Evolutionary conservation across 768 basidiomycete genomes (phyloP).

Genomic region (Tricholoma hemisulphureum): DNA sequence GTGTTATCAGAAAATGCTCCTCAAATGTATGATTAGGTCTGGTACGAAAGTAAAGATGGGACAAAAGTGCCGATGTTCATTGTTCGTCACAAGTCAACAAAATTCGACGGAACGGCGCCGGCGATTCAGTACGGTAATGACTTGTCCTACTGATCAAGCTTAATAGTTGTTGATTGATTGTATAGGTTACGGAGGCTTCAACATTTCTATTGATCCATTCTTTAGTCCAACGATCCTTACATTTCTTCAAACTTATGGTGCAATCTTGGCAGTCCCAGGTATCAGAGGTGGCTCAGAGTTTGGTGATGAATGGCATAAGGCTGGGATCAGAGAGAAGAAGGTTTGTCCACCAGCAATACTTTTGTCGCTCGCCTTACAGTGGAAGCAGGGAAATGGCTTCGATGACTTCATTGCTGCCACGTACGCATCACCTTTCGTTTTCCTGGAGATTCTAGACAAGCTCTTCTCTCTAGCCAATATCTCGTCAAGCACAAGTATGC

Average conservation of each 20-base stretch:
- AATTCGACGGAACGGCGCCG: conserved; percentile 72
- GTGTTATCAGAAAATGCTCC: background rate
- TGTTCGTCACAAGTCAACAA: conserved; percentile 68
- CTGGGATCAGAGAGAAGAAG: conserved; percentile 69
- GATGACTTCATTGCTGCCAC: conserved; percentile 82
- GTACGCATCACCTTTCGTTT: conserved; percentile 39
- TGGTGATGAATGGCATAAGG: conserved; percentile 82
- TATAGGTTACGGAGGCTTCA: conserved; percentile 80
- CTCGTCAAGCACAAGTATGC: conserved; percentile 73
- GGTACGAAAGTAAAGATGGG: conserved; percentile 78
- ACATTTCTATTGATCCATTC: conserved; percentile 65
- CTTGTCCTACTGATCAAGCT: background rate
- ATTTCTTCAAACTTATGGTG: conserved; percentile 69
- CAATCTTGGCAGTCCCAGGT: conserved; percentile 56
- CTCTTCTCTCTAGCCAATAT: conserved; percentile 47
- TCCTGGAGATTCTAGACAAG: background rate
- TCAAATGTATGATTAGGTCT: conserved; percentile 44
- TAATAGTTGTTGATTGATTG: background rate
- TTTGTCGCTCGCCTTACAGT: conserved; percentile 6
- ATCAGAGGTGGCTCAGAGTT: conserved; percentile 76
- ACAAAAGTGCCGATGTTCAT: conserved; percentile 85
- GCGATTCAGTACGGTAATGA: conserved; percentile 70
- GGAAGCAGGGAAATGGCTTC: conserved; percentile 62
- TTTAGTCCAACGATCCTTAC: conserved; percentile 73
- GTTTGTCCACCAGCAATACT: conserved; percentile 30